Evolutionary conservation across 148 eudicot genomes (phyloP), one percentile per base, ranked within the genome.

Genomic region (Fagopyrum tataricum): DNA sequence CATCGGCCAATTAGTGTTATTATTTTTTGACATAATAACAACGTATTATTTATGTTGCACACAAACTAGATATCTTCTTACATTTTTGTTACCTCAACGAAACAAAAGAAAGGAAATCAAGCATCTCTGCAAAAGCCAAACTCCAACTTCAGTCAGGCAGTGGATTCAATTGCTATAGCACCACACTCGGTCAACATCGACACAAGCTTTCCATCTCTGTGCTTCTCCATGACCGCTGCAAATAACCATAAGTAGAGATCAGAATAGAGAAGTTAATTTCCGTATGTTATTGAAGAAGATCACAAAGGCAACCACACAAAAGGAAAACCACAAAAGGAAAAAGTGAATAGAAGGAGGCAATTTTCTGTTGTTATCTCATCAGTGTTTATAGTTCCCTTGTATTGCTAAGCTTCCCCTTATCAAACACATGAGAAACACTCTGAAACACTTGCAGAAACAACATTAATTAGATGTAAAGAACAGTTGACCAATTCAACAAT

Each of bases 201-300:
- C 59, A 84, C 85, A 44, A 88, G 90, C 76, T 86, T 62, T 41
- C 90, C 90, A 58, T 67, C 68, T 40, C 72, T 77, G 69, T 88
- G 90, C 75, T 71, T 77, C n/a, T 73, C 77, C 56, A 70, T 72
- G 44, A 79, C 82, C 46, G 31, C 92, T 88, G 87, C 84, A 84
- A 75, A 26, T 17, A 62, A 40, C 21, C 18, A 56, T 55, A 2
- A 73, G 10, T 4, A 42, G 2, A 47, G 13, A 56, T 64, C 47
- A 46, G 51, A 70, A 9, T 6, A 14, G 71, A 44, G 42, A 56
- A 24, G 18, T 72, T 13, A 59, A 24, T 42, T 15, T 7, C 31
- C 1, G 18, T 24, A 44, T 26, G 1, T 26, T 39, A 55, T 10
- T 20, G 17, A 66, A 67, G 44, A 3, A 14, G 17, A 72, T 5